phyloP scores from a whole-genome alignment of 208 protist species.

The Phytomonas francai region DNA sequence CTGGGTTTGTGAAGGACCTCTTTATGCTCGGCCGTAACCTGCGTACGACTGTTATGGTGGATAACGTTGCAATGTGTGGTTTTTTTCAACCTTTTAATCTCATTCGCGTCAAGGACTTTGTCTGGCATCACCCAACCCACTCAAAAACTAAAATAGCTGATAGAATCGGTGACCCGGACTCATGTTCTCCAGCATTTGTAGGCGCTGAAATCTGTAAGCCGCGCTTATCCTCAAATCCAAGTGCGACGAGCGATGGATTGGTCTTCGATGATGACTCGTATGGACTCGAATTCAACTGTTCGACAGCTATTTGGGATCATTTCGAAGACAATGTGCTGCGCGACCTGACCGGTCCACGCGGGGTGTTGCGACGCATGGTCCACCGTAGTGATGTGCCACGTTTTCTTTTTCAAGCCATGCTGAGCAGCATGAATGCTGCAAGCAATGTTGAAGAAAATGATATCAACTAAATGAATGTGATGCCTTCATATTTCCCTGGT shows the following conservation, averaged over 20 bases:
- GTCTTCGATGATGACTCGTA: not conserved
- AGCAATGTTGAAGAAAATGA: not conserved
- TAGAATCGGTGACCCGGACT: not conserved
- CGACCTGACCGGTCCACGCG: not conserved
- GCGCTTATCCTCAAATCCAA: not conserved
- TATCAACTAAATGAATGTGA: not conserved
- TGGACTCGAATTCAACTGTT: not conserved
- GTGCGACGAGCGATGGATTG: not conserved
- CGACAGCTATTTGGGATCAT: not conserved
- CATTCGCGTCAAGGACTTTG: conserved; percentile 35
- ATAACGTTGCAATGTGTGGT: conserved; percentile 46
- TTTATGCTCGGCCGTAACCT: conserved; percentile 49
- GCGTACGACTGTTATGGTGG: conserved; percentile 31
- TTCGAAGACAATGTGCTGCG: not conserved
- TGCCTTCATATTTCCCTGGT: not conserved
- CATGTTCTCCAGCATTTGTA: not conserved
- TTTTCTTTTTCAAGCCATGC: not conserved
- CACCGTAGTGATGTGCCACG: not conserved
- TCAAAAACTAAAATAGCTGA: conserved; percentile 12
- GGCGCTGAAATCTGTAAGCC: not conserved
- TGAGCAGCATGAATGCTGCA: not conserved
- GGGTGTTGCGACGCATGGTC: not conserved
- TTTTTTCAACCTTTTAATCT: conserved; percentile 59
- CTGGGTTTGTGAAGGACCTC: conserved; percentile 57
- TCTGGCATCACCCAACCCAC: conserved; percentile 1